Base-by-base conservation (phyloP, 108 stramenopile species). In the Cyclotella kingstonii region DNA sequence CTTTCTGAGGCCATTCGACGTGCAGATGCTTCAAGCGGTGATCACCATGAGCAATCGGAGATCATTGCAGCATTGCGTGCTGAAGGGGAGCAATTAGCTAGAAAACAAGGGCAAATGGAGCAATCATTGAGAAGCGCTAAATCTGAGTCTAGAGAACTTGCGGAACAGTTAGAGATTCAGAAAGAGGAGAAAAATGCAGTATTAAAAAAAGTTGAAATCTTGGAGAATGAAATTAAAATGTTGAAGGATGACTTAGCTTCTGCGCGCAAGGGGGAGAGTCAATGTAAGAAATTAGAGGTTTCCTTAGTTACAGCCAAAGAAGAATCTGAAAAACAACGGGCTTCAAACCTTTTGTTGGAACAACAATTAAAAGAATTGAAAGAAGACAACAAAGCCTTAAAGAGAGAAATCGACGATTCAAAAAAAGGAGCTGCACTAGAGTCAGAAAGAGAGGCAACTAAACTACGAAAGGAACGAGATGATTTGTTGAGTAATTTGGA, bases 21-120 rank as follows among this genome's bases (percentile, higher is more conserved):
- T 3, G 76, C 70, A 22, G 58, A 63, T 19, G 30, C 70, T 9
- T 64, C 52, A 8, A 60, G 70, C 19, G 76, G 77, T 15, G 17
- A 15, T 12, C 51, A 31, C 5, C 69, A 46, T 40, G 63, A 75
- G 50, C 80, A 90, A 54, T 73, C 66, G 1, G 76, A 75, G 35
- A 61, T 90, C 28, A 86, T 91, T 49, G 21, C 66, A 11, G 90
- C 74, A 0, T 54, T 91, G 7, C 71, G 86, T 12, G 81, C 70
- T 19, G 90, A 91, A 66, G 90, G 90, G 56, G 79, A 87, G 59
- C 69, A 75, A 35, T 50, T 91, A 47, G 86, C 86, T 18, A 59
- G 50, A 23, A 91, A 87, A 43, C 90, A 91, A 53, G 58, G 76
- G 30, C 71, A 76, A 36, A 91, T 91, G 90, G 90, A 91, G 50